Evolutionary conservation across 2,329 filamentous ascomycete species (phyloP), one percentile per base, ranked within the genome.

Genomic region (Cyphellophora europaea): DNA sequence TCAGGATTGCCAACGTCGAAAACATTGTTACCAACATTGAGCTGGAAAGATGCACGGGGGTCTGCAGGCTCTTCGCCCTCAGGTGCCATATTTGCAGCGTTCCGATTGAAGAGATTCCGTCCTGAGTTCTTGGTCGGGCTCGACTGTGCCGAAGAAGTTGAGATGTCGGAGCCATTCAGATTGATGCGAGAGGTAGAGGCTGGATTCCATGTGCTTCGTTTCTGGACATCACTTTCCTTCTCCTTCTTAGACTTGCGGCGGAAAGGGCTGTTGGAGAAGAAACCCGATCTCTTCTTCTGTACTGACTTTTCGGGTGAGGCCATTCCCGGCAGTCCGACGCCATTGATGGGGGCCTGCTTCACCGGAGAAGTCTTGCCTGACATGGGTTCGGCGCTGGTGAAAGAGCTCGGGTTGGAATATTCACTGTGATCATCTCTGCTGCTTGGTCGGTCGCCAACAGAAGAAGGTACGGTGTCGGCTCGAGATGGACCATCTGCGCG

Each of bases 1-100:
- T 89, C 83, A 0, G 85, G 80, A 6, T 82, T 82, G 10, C 83
- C 82, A 6, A 98, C 89, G 37, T 93, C 79, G 51, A 98, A 94
- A 8, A 98, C 86, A 50, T 98, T 98, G 50, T 93, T 86, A 5
- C 91, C 91, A 36, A 98, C 76, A 51, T 95, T 95, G 17, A 98
- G 70, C 42, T 93, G 89, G 50, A 96, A 79, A 55, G 82, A 94
- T 25, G 89, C 87, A 43, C 91, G 80, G 37, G 89, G 88, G 53
- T 95, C 91, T 23, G 91, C 88, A 1, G 83, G 82, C 35, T 93
- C 85, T 3, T 85, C 86, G 50, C 86, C 93, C 35, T 65, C 67
- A 8, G 39, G 37, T 12, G 38, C 42, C 21, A 37, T 45, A 16
- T 32, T 34, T 13, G 19, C 41, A 19, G 38, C 55, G 63, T 54